Evolutionary conservation across 352 stramenopile genomes (phyloP).

Genomic region (Globisporangium echinulatum): DNA sequence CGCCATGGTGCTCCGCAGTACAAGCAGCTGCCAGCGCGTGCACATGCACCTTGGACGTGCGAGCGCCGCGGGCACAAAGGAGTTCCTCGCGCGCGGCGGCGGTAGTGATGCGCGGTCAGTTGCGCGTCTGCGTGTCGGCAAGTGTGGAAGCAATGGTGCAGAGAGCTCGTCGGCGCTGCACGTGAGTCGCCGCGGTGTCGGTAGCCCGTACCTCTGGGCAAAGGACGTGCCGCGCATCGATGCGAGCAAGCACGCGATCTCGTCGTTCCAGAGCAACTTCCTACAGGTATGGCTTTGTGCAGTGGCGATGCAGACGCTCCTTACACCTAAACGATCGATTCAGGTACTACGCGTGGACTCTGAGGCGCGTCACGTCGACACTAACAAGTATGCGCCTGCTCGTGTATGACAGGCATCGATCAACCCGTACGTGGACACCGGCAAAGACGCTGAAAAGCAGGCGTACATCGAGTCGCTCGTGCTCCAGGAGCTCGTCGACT

Average conservation of each 20-base stretch:
- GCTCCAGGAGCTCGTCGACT: constrained; percentile 56
- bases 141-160: constrained; percentile 14
- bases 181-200: constrained; percentile 38
- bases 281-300: constrained; percentile 22
- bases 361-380: too few species aligned
- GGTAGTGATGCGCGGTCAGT: constrained; percentile 5
- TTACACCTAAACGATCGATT: background rate
- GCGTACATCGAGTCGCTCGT: constrained; percentile 61
- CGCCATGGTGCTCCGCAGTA: too few species aligned
- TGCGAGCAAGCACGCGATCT: constrained; percentile 31
- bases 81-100: constrained; percentile 30
- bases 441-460: constrained; percentile 39
- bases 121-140: constrained; percentile 29
- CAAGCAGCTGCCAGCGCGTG: constrained; percentile 12
- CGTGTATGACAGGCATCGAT: constrained; percentile 23
- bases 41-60: constrained; percentile 43
- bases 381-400: too few species aligned
- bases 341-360: background rate
- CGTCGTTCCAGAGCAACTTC: constrained; percentile 50
- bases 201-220: constrained; percentile 55
- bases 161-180: constrained; percentile 11
- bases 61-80: constrained; percentile 31
- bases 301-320: background rate
- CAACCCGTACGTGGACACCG: constrained; percentile 32
- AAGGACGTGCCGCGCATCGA: constrained; percentile 70